Conservation (phyloP, 441 rosid species). For the Pelargonium cotyledonis region DNA sequence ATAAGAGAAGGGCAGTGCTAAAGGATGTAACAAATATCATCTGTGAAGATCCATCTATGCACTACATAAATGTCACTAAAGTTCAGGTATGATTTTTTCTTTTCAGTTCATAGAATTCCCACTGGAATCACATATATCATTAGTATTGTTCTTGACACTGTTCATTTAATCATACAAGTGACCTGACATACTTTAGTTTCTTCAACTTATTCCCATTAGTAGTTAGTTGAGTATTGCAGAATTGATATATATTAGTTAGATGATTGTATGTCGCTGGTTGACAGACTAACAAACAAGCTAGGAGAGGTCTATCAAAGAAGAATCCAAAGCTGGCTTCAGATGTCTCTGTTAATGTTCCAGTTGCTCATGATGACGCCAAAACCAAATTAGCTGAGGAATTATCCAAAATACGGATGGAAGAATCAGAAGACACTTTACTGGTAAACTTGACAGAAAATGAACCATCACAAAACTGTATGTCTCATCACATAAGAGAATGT, state of each 20-base stretch:
- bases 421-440: slow-evolving; percentile 32
- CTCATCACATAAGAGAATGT: slow-evolving; percentile 21
- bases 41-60: slow-evolving; percentile 27
- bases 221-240: background rate
- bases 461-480: slow-evolving; percentile 13
- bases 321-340: slow-evolving; percentile 27
- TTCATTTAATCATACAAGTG: background rate
- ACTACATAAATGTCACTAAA: slow-evolving; percentile 33
- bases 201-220: background rate
- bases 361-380: slow-evolving; percentile 45
- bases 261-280: slow-evolving; percentile 21
- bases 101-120: slow-evolving; percentile 5
- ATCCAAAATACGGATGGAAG: slow-evolving; percentile 70
- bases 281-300: slow-evolving; percentile 37
- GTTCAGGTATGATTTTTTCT: slow-evolving; percentile 35
- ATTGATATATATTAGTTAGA: slow-evolving; percentile 3
- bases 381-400: slow-evolving; percentile 57
- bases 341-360: slow-evolving; percentile 31
- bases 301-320: slow-evolving; percentile 30
- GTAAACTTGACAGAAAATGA: slow-evolving; percentile 24
- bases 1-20: slow-evolving; percentile 71
- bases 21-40: slow-evolving; percentile 57
- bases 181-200: background rate
- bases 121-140: background rate
- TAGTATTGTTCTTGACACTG: slow-evolving; percentile 10